Evolutionary conservation across 192 early-diverging fungal genomes (phyloP), one percentile per base, ranked within the genome.

Genomic region (Fimicolochytrium jonesii): DNA sequence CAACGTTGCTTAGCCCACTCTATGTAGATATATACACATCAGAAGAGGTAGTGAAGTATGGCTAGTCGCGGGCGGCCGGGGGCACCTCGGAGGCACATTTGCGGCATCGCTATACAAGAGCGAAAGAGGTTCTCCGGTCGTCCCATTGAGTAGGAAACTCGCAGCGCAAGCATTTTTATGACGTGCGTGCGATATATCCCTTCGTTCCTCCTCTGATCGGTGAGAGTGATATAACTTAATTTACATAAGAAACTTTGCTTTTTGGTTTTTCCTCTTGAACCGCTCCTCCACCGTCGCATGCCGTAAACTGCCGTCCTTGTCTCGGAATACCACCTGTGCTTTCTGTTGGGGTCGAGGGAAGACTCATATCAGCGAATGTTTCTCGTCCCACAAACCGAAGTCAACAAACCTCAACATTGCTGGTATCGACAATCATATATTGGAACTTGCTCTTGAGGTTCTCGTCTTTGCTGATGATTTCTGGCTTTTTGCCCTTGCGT

Each of bases 361-460:
- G 22, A 30, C 31, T 9, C 22, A 26, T 39, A 25, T 41, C 9
- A 10, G 13, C 23, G 42, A 0, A 17, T 36, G 23, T 61, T 33
- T 36, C 31, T 23, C 18, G 17, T n/a, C 5, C 25, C 26, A 26
- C 13, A n/a, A n/a, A n/a, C n/a, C n/a, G 43, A 48, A 22, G 28
- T 4, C 31, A 6, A 33, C 33, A 4, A 41, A 74, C 72, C 54
- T 53, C 59, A 17, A 59, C 56, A 43, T 74, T 75, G 42, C 74
- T 55, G 26, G 74, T 76, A 56, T 88, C 86, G 17, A 76, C 77
- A 54, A 88, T 74, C 51, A 80, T 71, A 74, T 81, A 86, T 43
- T 80, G 77, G 70, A 75, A 79, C 64, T 74, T 67, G 17, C 70
- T 68, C 57, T 72, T 80, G 23, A 48, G 51, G 48, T 72, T 41